phyloP scores from a whole-genome alignment of 192 early-diverging fungal species.

The Umbelopsis sp. region DNA sequence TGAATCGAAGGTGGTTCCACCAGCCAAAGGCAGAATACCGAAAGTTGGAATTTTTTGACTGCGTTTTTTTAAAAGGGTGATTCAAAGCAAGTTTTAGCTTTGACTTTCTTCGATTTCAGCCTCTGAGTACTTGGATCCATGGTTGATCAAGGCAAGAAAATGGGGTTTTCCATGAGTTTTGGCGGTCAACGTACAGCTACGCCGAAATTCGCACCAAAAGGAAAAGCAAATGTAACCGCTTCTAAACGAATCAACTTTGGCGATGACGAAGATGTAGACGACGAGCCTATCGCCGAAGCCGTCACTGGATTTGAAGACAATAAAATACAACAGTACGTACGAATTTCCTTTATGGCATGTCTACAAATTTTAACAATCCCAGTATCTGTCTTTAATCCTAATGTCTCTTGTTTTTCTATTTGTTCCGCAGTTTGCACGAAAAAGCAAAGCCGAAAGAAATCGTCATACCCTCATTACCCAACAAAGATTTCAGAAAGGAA shows the following conservation, averaged over 20 bases:
- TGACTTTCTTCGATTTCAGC: background rate
- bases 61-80: background rate
- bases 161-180: slow-evolving; percentile 10
- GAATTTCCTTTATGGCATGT: background rate
- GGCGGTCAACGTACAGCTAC: slow-evolving; percentile 3
- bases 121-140: background rate
- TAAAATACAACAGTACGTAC: slow-evolving; percentile 41
- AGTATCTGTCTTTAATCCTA: background rate
- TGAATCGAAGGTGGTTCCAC: background rate
- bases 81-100: background rate
- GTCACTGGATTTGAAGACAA: slow-evolving; percentile 52
- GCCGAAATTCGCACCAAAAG: background rate
- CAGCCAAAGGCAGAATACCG: too few relatives aligned
- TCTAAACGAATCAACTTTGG: slow-evolving; percentile 30
- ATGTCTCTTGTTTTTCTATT: background rate
- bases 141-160: slow-evolving; percentile 11
- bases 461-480: slow-evolving; percentile 44
- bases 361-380: background rate
- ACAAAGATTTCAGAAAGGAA: slow-evolving; percentile 45
- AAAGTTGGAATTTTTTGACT: background rate
- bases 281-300: slow-evolving; percentile 34
- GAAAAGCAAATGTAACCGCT: slow-evolving; percentile 17
- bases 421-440: slow-evolving; percentile 32
- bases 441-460: slow-evolving; percentile 37
- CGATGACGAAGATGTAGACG: slow-evolving; percentile 43